Percentiles rank a stretch among this genome's conserved stretches.
Conservation (phyloP, 1,284 basidiomycete genomes). For the Vanrija humicola region DNA sequence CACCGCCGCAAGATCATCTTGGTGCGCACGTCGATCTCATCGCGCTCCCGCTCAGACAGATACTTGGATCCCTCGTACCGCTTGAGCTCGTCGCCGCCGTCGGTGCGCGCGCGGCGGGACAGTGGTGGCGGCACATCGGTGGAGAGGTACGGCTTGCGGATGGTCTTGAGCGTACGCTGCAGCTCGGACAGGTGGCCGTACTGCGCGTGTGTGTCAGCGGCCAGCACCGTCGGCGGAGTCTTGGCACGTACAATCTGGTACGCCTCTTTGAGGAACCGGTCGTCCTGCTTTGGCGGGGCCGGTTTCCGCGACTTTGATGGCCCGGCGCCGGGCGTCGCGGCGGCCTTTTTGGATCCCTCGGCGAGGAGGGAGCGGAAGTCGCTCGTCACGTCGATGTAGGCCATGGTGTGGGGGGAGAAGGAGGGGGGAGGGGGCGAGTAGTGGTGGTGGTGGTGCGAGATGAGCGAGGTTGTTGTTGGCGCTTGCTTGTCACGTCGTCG, state of each 20-base stretch:
- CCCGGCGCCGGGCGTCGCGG: conserved; percentile 3
- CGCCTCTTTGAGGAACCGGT: conserved; percentile 46
- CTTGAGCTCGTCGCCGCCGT: conserved; percentile 23
- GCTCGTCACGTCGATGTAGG: conserved; percentile 25
- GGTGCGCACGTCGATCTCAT: conserved; percentile 57
- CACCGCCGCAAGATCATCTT: conserved; percentile 54
- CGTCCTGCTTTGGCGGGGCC: conserved; percentile 13
- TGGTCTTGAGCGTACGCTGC: conserved; percentile 28
- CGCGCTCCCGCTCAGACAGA: conserved; percentile 54
- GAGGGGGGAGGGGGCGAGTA: background rate
- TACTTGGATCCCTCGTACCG: conserved; percentile 48
- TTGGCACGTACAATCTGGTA: conserved; percentile 42
- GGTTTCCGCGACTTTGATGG: conserved; percentile 17
- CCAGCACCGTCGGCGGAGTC: background rate
- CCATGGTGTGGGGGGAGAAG: conserved; percentile 4
- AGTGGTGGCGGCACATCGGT: conserved; percentile 31
- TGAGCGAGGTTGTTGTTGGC: too few species aligned
- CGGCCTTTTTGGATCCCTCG: conserved; percentile 9
- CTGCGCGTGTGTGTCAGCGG: conserved; percentile 14
- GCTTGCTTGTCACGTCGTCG: too few species aligned
- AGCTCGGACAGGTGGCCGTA: conserved; percentile 41
- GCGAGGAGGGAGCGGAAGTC: conserved; percentile 20
- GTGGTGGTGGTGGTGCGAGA: background rate
- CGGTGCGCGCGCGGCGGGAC: conserved; percentile 18
- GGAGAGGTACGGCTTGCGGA: conserved; percentile 48